These are phyloP conservation scores for Mucor indicus DNA, from an alignment of 371 early-diverging fungal species.

Conservation along the genomic window DNA sequence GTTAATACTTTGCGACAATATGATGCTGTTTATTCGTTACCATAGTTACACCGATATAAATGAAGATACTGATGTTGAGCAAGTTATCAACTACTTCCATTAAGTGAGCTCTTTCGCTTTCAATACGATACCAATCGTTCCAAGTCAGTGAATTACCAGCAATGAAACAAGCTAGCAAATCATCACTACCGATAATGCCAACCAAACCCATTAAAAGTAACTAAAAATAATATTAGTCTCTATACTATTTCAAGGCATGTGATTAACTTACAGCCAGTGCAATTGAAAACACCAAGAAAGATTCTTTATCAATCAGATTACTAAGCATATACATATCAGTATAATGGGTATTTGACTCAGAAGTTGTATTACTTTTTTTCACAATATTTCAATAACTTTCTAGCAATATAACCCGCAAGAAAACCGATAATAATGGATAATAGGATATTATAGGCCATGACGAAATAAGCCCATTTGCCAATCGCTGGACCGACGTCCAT, in stretches of 20 bases:
- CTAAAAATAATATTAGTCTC: conserved; percentile 8
- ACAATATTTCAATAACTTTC: conserved; percentile 68
- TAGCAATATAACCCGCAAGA: conserved; percentile 72
- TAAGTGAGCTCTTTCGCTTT: conserved; percentile 77
- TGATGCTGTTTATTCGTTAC: conserved; percentile 10
- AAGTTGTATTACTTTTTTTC: conserved; percentile 35
- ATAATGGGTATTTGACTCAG: not conserved
- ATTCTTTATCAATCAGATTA: conserved; percentile 86
- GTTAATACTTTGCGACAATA: not conserved
- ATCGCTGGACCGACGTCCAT: conserved; percentile 61
- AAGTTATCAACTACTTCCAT: conserved; percentile 85
- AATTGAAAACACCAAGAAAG: conserved; percentile 84
- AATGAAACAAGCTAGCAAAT: conserved; percentile 89
- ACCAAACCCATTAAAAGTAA: conserved; percentile 78
- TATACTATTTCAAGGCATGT: not conserved
- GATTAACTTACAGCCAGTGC: conserved; percentile 68
- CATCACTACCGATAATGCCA: conserved; percentile 78
- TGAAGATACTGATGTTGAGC: conserved; percentile 85
- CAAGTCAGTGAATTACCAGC: conserved; percentile 89
- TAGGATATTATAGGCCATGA: conserved; percentile 73
- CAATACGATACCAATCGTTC: conserved; percentile 86
- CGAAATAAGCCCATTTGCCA: conserved; percentile 68
- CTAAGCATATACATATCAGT: not conserved
- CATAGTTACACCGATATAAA: conserved; percentile 87
- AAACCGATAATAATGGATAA: conserved; percentile 76